Percentiles rank a stretch among this genome's conserved stretches.
Conservation (phyloP, 2,329 filamentous ascomycete species). For the Phyllosticta citriasiana region DNA sequence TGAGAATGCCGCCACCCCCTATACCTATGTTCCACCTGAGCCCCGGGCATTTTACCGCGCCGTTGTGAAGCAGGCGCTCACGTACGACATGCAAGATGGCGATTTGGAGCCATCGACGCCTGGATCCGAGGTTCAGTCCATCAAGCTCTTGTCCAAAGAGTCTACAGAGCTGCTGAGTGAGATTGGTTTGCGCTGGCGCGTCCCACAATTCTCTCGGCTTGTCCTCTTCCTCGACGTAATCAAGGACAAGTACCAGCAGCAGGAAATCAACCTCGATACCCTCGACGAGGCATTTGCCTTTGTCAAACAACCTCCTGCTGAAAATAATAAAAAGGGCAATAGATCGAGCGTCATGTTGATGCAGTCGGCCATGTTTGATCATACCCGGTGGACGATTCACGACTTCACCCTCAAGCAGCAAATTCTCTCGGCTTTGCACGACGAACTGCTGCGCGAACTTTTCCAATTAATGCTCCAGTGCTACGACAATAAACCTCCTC, state of each 20-base stretch:
- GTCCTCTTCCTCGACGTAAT: slow-evolving; percentile 78
- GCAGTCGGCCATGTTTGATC: slow-evolving; percentile 35
- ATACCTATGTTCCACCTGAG: slow-evolving; percentile 83
- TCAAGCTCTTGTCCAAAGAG: slow-evolving; percentile 57
- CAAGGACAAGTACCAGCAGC: slow-evolving; percentile 73
- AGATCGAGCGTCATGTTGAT: slow-evolving; percentile 38
- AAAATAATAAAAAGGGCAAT: slow-evolving; percentile 49
- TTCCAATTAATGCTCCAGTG: slow-evolving; percentile 80
- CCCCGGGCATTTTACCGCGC: slow-evolving; percentile 74
- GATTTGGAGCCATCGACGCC: slow-evolving; percentile 41
- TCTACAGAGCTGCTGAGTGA: slow-evolving; percentile 78
- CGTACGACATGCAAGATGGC: slow-evolving; percentile 48
- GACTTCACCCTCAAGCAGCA: slow-evolving; percentile 57
- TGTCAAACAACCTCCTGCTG: slow-evolving; percentile 60
- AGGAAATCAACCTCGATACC: slow-evolving; percentile 70
- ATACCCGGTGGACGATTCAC: slow-evolving; percentile 39
- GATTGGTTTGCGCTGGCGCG: slow-evolving; percentile 76
- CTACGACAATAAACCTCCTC: slow-evolving; percentile 79
- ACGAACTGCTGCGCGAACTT: slow-evolving; percentile 74
- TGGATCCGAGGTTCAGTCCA: slow-evolving; percentile 37
- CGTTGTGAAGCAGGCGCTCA: slow-evolving; percentile 67
- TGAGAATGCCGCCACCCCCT: slow-evolving; percentile 50
- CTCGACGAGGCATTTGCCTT: slow-evolving; percentile 76
- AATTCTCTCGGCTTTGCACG: slow-evolving; percentile 64
- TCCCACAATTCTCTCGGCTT: slow-evolving; percentile 71